Conservation (phyloP, 148 eudicot genomes). For the Rhododendron ovatum region DNA sequence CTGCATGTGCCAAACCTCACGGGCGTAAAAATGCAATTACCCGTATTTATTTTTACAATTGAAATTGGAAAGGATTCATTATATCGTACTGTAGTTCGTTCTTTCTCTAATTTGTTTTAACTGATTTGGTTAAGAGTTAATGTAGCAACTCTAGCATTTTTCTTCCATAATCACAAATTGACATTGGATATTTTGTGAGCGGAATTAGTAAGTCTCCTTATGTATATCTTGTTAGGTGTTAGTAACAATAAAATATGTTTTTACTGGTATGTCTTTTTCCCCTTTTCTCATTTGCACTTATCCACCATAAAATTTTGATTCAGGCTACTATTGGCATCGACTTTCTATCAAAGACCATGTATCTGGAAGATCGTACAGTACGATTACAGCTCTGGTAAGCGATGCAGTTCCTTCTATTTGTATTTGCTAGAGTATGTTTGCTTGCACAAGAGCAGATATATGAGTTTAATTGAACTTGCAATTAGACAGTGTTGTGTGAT, state of each 20-base stretch:
- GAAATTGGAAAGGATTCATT: not conserved
- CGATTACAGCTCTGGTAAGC: constrained; percentile 40
- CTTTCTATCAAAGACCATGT: constrained; percentile 45
- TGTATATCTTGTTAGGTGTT: not conserved
- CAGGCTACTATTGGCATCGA: constrained; percentile 49
- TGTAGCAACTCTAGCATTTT: not conserved
- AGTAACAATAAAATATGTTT: not conserved
- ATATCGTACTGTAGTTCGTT: not conserved
- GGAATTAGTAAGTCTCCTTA: not conserved
- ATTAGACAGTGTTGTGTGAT: not conserved
- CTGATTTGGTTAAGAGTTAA: not conserved
- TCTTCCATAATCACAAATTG: not conserved
- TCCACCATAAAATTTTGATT: not conserved
- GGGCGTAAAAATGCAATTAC: not conserved
- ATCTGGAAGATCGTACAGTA: constrained; percentile 41
- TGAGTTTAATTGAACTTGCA: not conserved
- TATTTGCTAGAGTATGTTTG: not conserved
- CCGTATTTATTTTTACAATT: not conserved
- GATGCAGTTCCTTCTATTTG: not conserved
- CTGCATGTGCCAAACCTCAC: not conserved
- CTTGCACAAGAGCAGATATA: not conserved
- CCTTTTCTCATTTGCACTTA: not conserved
- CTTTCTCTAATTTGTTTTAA: not conserved
- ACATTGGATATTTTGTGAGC: not conserved
- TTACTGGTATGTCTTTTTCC: not conserved